Base-by-base conservation (phyloP, 2,329 filamentous ascomycete species). In the Fusarium buharicum region DNA sequence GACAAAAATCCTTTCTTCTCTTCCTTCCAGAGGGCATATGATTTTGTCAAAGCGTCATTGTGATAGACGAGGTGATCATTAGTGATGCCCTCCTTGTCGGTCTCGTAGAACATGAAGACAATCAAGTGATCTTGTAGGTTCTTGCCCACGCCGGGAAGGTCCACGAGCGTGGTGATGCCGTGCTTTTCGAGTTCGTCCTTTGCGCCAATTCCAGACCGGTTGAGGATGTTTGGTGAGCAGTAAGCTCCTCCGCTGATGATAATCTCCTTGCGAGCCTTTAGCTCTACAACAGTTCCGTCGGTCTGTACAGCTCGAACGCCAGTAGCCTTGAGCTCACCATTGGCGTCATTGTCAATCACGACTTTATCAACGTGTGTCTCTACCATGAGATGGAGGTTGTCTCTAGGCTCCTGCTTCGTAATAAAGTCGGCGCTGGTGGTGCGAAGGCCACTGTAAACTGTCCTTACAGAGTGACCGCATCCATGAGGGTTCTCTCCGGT, bases 21-120 rank as follows among this genome's bases (percentile, higher is more conserved):
- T 27, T 85, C 80, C 70, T 85, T 81, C 81, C 84, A 89, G 43
- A 83, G 77, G 12, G 78, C 72, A 65, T 84, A 83, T 0, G 83
- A 79, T 48, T 80, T 80, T 12, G 76, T 75, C 16, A 83, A 75
- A 22, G 80, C 82, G 61, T 84, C 77, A 30, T 78, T 79, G 59
- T 86, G 84, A 72, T 85, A 85, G 37, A 84, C 78, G 4, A 72
- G 66, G 16, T 82, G 72, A 70, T 88, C 86, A 43, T 77, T 85
- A 13, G 86, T 87, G 13, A 86, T 64, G 3, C 79, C 79, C 17
- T 77, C 72, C 48, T 81, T 76, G 12, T 77, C 78, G 3, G 84
- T 82, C 72, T 87, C 82, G 70, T 89, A 89, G 71, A 85, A 88
- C 50, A 84, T 82, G 70, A 88, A 86, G 41, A 81, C 77, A 22